A percentile compares a stretch with the other conserved stretches of the same genome.
phyloP scores from a whole-genome alignment of 176 grass and related monocot genomes.

The Oryza longistaminata region DNA sequence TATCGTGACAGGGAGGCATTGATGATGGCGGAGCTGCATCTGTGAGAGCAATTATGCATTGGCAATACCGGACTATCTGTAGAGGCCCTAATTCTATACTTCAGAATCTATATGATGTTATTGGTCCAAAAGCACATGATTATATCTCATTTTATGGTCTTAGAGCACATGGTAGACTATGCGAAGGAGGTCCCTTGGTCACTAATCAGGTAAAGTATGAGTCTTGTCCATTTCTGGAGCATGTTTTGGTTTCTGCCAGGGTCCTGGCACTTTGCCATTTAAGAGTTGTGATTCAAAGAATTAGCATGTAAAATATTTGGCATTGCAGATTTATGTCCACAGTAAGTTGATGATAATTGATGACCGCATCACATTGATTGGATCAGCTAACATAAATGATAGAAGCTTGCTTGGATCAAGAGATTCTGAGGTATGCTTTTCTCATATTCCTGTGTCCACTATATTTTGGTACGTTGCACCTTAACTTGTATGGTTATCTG shows the following conservation, averaged over 20 bases:
- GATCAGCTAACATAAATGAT: constrained; percentile 98
- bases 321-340: constrained; percentile 89
- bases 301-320: constrained; percentile 15
- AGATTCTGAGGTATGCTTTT: constrained; percentile 88
- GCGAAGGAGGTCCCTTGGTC: constrained; percentile 72
- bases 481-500: neutral
- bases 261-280: constrained; percentile 10
- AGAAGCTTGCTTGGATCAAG: constrained; percentile 98
- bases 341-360: constrained; percentile 99
- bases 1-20: constrained; percentile 81
- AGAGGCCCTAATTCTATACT: constrained; percentile 94
- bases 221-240: constrained; percentile 9
- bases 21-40: constrained; percentile 97
- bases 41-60: constrained; percentile 98
- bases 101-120: constrained; percentile 79
- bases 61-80: constrained; percentile 97
- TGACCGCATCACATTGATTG: constrained; percentile 91
- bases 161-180: constrained; percentile 80
- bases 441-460: constrained; percentile 6
- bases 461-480: neutral
- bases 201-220: constrained; percentile 78
- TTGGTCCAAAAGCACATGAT: constrained; percentile 90
- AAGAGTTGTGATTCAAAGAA: neutral
- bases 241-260: constrained; percentile 1
- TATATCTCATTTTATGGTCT: constrained; percentile 98